Evolutionary conservation across 1,139 yeast species (phyloP).

Genomic region (Suhomyces bolitotheri): DNA sequence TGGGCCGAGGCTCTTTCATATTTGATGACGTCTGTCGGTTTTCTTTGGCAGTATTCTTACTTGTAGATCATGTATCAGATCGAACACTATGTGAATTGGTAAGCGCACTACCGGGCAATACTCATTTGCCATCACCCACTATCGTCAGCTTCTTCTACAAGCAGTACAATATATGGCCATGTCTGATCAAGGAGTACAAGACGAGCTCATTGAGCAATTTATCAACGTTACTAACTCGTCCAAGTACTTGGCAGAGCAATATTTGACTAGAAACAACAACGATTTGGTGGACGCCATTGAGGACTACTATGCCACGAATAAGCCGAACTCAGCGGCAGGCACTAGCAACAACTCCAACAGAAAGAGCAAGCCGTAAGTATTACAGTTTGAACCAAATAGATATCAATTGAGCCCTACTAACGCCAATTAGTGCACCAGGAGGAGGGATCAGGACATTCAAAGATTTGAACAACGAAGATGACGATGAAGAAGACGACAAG

Average conservation of each 20-base stretch:
- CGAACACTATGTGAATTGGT: not conserved
- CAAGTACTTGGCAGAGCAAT: slow-evolving; percentile 43
- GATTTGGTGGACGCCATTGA: slow-evolving; percentile 46
- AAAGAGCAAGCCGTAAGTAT: slow-evolving; percentile 9
- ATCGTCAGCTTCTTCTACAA: not conserved
- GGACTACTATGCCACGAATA: slow-evolving; percentile 37
- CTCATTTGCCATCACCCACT: slow-evolving; percentile 15
- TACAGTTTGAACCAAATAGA: no score
- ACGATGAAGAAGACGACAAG: slow-evolving; percentile 62
- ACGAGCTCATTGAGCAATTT: slow-evolving; percentile 51
- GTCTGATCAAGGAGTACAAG: slow-evolving; percentile 23
- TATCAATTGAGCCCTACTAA: slow-evolving; percentile 6
- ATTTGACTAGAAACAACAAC: slow-evolving; percentile 38
- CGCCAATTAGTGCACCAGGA: slow-evolving; percentile 12
- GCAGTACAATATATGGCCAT: slow-evolving; percentile 12
- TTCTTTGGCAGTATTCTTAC: no score
- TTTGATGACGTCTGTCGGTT: no score
- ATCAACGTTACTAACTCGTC: slow-evolving; percentile 43
- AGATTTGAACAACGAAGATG: slow-evolving; percentile 47
- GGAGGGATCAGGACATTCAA: slow-evolving; percentile 47
- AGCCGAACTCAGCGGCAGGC: slow-evolving; percentile 4
- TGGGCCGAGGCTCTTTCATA: no score
- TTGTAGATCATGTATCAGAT: no score
- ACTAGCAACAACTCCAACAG: slow-evolving; percentile 5
- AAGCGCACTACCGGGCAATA: slow-evolving; percentile 4